Percentiles rank a stretch among this genome's conserved stretches.
These are phyloP conservation scores for Fusarium coicis DNA, from an alignment of 2,329 filamentous ascomycete species.

Conservation along the genomic window DNA sequence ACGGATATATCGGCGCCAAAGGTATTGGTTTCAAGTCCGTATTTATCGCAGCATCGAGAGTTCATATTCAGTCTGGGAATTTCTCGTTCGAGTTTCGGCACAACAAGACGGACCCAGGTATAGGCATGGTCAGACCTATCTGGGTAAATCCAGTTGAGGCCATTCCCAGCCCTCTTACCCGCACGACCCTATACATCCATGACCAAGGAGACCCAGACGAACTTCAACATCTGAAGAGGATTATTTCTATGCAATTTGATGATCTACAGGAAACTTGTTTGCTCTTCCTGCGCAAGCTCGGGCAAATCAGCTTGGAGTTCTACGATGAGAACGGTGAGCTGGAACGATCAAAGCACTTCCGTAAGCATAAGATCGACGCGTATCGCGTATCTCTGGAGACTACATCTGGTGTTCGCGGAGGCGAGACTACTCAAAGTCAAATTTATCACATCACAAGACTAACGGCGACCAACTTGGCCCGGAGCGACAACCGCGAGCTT, in stretches of 20 bases:
- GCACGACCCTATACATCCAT: constrained; percentile 26
- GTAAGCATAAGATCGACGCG: not conserved
- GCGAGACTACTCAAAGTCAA: not conserved
- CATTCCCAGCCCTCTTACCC: constrained; percentile 5
- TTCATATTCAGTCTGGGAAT: constrained; percentile 30
- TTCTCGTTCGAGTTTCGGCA: constrained; percentile 33
- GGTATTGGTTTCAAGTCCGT: not conserved
- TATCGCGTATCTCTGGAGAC: not conserved
- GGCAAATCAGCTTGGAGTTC: not conserved
- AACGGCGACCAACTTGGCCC: not conserved
- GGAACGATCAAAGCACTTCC: not conserved
- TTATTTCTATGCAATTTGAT: constrained; percentile 12
- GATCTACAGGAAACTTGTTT: constrained; percentile 13
- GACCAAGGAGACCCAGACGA: constrained; percentile 9
- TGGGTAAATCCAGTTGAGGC: constrained; percentile 14
- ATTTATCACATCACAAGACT: constrained; percentile 22
- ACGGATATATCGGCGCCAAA: not conserved
- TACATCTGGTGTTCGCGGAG: not conserved
- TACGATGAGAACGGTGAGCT: not conserved
- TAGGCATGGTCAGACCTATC: constrained; percentile 21
- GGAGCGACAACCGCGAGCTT: not conserved
- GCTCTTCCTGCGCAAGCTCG: constrained; percentile 13
- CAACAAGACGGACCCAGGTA: not conserved
- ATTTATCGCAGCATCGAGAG: constrained; percentile 15
- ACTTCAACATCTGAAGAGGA: not conserved